Conservation (phyloP, 2,329 filamentous ascomycete species). For the Fusarium stilboides region DNA sequence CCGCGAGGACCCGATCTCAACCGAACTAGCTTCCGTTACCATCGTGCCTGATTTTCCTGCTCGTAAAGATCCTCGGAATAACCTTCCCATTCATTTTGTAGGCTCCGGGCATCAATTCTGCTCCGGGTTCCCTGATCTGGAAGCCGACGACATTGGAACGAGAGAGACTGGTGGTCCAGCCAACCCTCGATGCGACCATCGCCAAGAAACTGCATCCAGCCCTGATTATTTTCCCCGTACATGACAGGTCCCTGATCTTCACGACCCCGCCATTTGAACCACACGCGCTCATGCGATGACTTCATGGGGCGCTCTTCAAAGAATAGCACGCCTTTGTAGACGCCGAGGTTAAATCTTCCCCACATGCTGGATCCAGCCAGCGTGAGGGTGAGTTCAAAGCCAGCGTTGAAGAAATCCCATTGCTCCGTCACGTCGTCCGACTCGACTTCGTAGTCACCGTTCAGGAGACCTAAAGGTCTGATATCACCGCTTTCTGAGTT, state of each 20-base stretch:
- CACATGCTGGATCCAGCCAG: constrained; percentile 60
- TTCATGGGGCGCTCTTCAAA: constrained; percentile 55
- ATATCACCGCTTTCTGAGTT: constrained; percentile 25
- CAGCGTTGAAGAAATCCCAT: constrained; percentile 46
- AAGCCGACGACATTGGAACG: constrained; percentile 48
- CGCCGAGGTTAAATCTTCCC: constrained; percentile 62
- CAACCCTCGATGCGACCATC: constrained; percentile 55
- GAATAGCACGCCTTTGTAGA: constrained; percentile 60
- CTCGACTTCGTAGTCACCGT: constrained; percentile 61
- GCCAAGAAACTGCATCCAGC: constrained; percentile 57
- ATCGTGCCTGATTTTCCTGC: constrained; percentile 39
- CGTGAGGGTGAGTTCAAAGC: constrained; percentile 57
- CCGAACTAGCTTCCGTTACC: constrained; percentile 22
- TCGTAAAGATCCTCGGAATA: constrained; percentile 54
- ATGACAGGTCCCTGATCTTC: constrained; percentile 51
- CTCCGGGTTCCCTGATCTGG: constrained; percentile 52
- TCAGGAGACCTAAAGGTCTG: constrained; percentile 57
- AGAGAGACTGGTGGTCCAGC: constrained; percentile 48
- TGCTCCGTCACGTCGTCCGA: constrained; percentile 47
- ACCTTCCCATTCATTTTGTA: constrained; percentile 51
- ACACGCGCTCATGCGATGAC: constrained; percentile 49
- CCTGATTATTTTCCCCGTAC: constrained; percentile 48
- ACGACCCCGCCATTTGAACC: constrained; percentile 57
- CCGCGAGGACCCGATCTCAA: constrained; percentile 1
- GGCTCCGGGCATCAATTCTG: constrained; percentile 41